Base-by-base conservation (phyloP, 495 filamentous ascomycete genomes). In the Annulohypoxylon maeteangense region DNA sequence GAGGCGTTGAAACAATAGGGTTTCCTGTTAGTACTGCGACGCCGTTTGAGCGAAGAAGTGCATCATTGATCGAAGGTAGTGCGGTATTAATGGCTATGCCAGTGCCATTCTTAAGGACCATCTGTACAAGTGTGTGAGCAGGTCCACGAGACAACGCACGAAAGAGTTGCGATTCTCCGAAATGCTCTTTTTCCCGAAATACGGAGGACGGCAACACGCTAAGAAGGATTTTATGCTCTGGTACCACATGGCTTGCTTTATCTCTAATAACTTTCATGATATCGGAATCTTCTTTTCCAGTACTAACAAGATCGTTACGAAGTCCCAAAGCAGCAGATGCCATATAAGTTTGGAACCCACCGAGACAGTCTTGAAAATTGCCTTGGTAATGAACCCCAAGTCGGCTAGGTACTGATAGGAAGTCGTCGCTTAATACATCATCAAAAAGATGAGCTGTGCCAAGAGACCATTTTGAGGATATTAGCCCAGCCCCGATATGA, bases 281-380 rank as follows among this genome's bases (percentile, higher is more conserved):
- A 74, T 98, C 94, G 14, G 95, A 98, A 57, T 87, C 90, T 71
- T 98, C 94, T 76, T 93, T 97, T 7, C 93, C 95, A 10, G 93
- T 91, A 77, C 97, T 93, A 23, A 97, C 87, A 54, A 92, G 87
- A 75, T 99, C 95, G 76, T 98, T 97, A 55, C 93, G 91, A 57
- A 98, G 84, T 63, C 95, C 94, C 25, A 99, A 81, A 25, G 92
- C 88, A 16, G 95, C 94, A 23, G 96, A 98, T n/a, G 96, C 94
- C 67, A 90, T 90, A 76, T 98, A 99, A 0, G 95, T 99, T 75
- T 98, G 94, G 74, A 99, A 97, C 14, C 94, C 95, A 8, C 95
- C 95, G 20, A 99, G 84, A 67, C 93, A 94, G 76, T 99, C 95
- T 77, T 99, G 95, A 72, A 95, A 97, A 75, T 98, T 98, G 1